Evolutionary conservation across 1,284 basidiomycete species (phyloP), one percentile per base, ranked within the genome.

Genomic region (Trichosporon sp.): DNA sequence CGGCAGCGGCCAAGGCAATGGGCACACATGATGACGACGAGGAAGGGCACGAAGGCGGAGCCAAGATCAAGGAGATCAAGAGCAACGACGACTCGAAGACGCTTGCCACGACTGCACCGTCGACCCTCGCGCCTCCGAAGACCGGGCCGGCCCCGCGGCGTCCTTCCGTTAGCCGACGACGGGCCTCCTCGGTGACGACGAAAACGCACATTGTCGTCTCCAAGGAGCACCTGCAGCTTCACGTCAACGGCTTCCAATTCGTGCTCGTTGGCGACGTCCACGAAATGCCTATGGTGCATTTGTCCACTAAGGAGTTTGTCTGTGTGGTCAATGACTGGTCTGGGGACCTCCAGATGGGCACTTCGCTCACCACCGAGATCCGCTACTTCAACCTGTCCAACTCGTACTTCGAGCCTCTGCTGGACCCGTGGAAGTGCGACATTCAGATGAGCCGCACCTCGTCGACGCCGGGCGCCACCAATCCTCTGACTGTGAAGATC

Each of bases 331-430:
- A 89, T 69, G 95, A 99, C 77, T 99, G 96, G 96, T 93, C 95
- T 0, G 88, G 89, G 65, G 89, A 93, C 81, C 81, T 96, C 56
- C 88, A 89, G 75, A 88, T 91, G 9, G 88, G 87, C 4, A 91
- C 89, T 0, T 88, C 89, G 0, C 82, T 96, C 69, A 88, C 88
- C 19, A 88, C 87, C 2, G 87, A 89, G 61, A 89, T 98, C 76
- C 93, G 89, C 70, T 99, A 96, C 77, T 99, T 93, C 91, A 99
- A 99, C 80, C 81, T 99, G 61, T 89, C 90, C 29, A 95, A 97
- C 75, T 99, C 96, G 56, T 94, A 99, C 75, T 99, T 96, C 92
- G 96, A 99, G 80, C 96, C 97, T n/a, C 81, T 99, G 59, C 91
- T 98, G 72, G 96, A 99, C 76, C 96, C 96, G 1, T 99, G 96